phyloP scores from a whole-genome alignment of 2,329 filamentous ascomycete genomes.

The Ramichloridium luteum region DNA sequence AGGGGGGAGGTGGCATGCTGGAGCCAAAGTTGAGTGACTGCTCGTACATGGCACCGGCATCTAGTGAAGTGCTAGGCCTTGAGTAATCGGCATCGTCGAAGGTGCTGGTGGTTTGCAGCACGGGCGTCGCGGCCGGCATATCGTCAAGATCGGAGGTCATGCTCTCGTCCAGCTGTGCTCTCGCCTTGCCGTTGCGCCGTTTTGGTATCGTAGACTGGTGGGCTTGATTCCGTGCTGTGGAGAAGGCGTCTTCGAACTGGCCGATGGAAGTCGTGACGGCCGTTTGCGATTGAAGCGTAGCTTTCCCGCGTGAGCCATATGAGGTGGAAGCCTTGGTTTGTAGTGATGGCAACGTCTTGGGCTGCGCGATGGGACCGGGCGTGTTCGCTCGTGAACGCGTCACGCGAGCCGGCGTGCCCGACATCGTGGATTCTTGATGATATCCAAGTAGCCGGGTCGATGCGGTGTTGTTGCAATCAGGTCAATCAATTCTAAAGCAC shows the following conservation, averaged over 20 bases:
- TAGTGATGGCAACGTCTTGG: conserved; percentile 7
- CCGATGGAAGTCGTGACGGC: conserved; percentile 5
- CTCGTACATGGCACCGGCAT: not conserved
- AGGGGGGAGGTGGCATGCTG: not conserved
- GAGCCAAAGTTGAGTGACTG: not conserved
- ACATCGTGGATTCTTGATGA: conserved; percentile 4
- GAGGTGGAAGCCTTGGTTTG: conserved; percentile 10
- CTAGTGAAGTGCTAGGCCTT: not conserved
- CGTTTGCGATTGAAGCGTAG: conserved; percentile 7
- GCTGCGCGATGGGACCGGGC: conserved; percentile 2
- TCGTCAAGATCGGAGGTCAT: not conserved
- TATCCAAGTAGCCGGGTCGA: too few species aligned
- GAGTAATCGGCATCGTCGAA: not conserved
- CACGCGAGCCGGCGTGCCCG: conserved; percentile 6
- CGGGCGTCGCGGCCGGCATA: not conserved
- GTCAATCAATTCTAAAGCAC: not conserved
- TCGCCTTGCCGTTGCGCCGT: not conserved
- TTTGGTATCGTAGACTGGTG: not conserved
- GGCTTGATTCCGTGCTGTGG: conserved; percentile 1
- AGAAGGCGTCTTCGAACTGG: conserved; percentile 10
- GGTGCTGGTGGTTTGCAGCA: not conserved
- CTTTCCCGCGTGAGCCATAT: conserved; percentile 12
- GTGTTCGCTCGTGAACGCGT: conserved; percentile 8
- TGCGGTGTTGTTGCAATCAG: too few species aligned
- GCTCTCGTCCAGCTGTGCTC: not conserved